phyloP scores from a whole-genome alignment of 345 rosid genomes.

The Boechera divaricarpa region DNA sequence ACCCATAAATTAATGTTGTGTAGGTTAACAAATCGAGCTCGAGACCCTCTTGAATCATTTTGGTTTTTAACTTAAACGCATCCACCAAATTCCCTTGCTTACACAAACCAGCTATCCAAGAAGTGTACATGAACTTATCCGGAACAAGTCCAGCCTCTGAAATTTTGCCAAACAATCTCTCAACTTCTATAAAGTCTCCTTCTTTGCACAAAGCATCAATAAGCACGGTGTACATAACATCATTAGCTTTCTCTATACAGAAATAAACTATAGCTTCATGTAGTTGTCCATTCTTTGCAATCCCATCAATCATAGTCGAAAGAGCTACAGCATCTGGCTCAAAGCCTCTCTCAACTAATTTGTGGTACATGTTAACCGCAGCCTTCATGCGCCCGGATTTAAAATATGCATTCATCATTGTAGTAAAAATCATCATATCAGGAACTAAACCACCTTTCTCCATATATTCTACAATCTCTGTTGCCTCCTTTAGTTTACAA shows the following conservation, averaged over 20 bases:
- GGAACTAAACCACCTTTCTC: conserved; percentile 46
- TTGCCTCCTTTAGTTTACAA: conserved; percentile 45
- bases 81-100: conserved; percentile 51
- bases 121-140: conserved; percentile 57
- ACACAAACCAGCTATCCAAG: conserved; percentile 57
- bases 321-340: conserved; percentile 52
- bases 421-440: conserved; percentile 50
- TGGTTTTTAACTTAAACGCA: conserved; percentile 52
- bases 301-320: conserved; percentile 53
- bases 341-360: conserved; percentile 45
- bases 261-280: conserved; percentile 52
- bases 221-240: conserved; percentile 51
- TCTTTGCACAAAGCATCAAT: conserved; percentile 50
- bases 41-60: conserved; percentile 56
- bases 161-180: conserved; percentile 46
- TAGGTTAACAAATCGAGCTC: conserved; percentile 49
- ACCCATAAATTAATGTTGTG: conserved; percentile 52
- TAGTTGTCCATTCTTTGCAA: conserved; percentile 48
- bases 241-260: conserved; percentile 51
- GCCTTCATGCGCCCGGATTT: conserved; percentile 47
- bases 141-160: conserved; percentile 50
- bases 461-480: conserved; percentile 43
- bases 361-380: conserved; percentile 39
- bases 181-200: conserved; percentile 54
- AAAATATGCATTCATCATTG: conserved; percentile 50